Conservation (phyloP, 441 rosid genomes). For the Erysimum pusillum region DNA sequence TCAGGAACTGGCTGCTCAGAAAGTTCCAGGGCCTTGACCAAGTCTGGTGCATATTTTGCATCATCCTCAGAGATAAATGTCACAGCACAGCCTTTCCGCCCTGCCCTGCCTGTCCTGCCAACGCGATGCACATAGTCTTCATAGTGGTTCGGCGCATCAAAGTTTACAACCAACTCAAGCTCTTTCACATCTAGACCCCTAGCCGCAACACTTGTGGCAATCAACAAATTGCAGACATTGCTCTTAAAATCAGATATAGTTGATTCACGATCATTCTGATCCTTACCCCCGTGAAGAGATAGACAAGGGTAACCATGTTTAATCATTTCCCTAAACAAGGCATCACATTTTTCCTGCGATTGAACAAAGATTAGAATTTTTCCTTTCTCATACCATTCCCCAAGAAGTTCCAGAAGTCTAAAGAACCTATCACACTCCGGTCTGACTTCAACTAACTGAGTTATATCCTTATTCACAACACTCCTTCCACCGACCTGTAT, state of each 20-base stretch:
- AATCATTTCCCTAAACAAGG: conserved; percentile 77
- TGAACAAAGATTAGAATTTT: conserved; percentile 89
- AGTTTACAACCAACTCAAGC: conserved; percentile 89
- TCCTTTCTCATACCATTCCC: conserved; percentile 96
- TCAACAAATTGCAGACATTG: conserved; percentile 86
- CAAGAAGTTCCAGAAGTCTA: conserved; percentile 86
- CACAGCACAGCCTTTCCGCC: conserved; percentile 90
- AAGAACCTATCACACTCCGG: conserved; percentile 88
- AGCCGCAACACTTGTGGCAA: conserved; percentile 94
- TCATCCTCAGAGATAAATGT: conserved; percentile 92
- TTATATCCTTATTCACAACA: conserved; percentile 91
- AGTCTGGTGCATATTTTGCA: conserved; percentile 94
- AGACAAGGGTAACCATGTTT: conserved; percentile 90
- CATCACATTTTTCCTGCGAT: conserved; percentile 89
- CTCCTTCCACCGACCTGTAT: conserved; percentile 98
- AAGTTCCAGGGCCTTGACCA: conserved; percentile 87
- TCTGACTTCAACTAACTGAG: conserved; percentile 90
- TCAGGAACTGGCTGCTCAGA: conserved; percentile 95
- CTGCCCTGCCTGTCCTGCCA: conserved; percentile 96
- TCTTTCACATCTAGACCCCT: conserved; percentile 98
- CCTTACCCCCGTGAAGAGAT: conserved; percentile 95
- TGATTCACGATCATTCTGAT: conserved; percentile 94
- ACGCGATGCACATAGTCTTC: conserved; percentile 97
- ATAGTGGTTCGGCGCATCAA: conserved; percentile 86
- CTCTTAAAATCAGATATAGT: conserved; percentile 85